These are phyloP conservation scores for Psilocybe subaeruginosa DNA, from an alignment of 768 basidiomycete genomes.

Conservation along the genomic window DNA sequence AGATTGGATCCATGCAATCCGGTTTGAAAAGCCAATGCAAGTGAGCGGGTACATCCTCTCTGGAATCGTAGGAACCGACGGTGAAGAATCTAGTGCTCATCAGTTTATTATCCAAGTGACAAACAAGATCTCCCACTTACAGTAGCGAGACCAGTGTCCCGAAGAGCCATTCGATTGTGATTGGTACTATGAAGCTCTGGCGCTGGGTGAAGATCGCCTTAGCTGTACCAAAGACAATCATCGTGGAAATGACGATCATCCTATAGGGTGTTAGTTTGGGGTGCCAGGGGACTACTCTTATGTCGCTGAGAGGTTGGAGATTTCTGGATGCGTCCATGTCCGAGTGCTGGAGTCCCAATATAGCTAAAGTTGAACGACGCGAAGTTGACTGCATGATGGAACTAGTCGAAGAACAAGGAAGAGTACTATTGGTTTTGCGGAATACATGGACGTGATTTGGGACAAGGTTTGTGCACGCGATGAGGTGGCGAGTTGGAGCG, in stretches of 20 bases:
- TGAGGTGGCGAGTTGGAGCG: too few species aligned
- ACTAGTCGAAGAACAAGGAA: too few species aligned
- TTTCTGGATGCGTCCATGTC: too few species aligned
- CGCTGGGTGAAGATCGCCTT: slow-evolving; percentile 7
- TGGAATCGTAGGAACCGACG: neutral
- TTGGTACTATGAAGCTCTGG: neutral
- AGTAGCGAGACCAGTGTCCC: slow-evolving; percentile 5
- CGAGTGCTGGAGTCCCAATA: too few species aligned
- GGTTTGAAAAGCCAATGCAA: neutral
- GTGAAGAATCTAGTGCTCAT: neutral
- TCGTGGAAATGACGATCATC: slow-evolving; percentile 1
- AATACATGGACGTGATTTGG: too few species aligned
- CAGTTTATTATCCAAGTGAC: neutral
- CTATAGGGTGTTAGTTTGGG: slow-evolving; percentile 12
- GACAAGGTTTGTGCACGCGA: too few species aligned
- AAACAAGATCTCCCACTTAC: neutral
- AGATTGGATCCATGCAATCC: neutral
- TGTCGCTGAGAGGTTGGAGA: too few species aligned
- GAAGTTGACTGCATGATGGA: too few species aligned
- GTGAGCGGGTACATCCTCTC: neutral
- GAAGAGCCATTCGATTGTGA: slow-evolving; percentile 12
- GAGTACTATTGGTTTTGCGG: too few species aligned
- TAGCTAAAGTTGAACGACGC: too few species aligned
- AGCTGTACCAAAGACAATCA: slow-evolving; percentile 7
- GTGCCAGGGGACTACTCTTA: neutral